A percentile compares a stretch with the other conserved stretches of the same genome.
Evolutionary conservation across 129 eudicot species (phyloP).

Genomic region (Ambrosia artemisiifolia): DNA sequence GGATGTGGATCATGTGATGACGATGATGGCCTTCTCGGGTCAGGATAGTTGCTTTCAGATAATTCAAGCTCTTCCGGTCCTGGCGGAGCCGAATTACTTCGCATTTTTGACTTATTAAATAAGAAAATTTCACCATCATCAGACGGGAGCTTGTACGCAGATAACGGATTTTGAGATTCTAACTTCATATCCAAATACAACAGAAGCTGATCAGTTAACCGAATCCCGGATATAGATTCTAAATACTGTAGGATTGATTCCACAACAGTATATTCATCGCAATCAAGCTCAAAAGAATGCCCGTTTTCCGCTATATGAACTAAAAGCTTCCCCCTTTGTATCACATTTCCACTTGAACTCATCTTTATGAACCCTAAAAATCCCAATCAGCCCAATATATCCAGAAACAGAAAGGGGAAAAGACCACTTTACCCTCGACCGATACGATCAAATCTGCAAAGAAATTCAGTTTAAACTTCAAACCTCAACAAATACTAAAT

Average conservation of each 20-base stretch:
- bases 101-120: slow-evolving; percentile 80
- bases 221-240: slow-evolving; percentile 65
- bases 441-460: slow-evolving; percentile 24
- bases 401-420: background rate
- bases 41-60: slow-evolving; percentile 50
- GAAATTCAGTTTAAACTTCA: background rate
- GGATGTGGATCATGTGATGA: slow-evolving; percentile 68
- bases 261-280: slow-evolving; percentile 75
- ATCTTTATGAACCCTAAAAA: slow-evolving; percentile 34
- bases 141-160: slow-evolving; percentile 81
- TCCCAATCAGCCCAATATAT: slow-evolving; percentile 15
- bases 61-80: slow-evolving; percentile 48
- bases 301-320: slow-evolving; percentile 96
- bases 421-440: slow-evolving; percentile 26
- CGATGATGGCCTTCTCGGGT: slow-evolving; percentile 34
- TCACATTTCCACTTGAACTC: slow-evolving; percentile 56
- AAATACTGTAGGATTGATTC: slow-evolving; percentile 63
- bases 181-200: slow-evolving; percentile 77
- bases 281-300: slow-evolving; percentile 69
- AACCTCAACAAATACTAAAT: slow-evolving; percentile 33
- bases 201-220: slow-evolving; percentile 74
- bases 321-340: slow-evolving; percentile 70
- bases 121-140: slow-evolving; percentile 77
- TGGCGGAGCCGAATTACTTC: slow-evolving; percentile 65
- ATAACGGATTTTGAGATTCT: slow-evolving; percentile 69